A percentile compares a stretch with the other conserved stretches of the same genome.
These are phyloP conservation scores for Pleurotus tuber-regium DNA, from an alignment of 768 basidiomycete species.

Conservation along the genomic window DNA sequence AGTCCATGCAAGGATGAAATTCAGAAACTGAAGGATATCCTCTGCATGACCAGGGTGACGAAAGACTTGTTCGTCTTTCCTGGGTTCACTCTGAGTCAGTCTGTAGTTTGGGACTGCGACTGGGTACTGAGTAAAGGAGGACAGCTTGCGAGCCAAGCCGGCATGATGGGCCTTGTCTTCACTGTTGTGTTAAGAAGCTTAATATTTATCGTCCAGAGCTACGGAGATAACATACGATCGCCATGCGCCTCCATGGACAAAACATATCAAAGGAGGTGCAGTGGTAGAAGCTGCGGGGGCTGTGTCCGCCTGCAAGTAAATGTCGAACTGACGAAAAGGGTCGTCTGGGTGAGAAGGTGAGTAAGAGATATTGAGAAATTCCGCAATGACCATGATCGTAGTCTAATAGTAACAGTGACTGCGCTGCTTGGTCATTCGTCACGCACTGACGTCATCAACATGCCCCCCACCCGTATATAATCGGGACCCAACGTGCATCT, in stretches of 20 bases:
- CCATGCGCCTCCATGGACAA: slow-evolving; percentile 88
- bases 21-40: slow-evolving; percentile 62
- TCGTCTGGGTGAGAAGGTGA: slow-evolving; percentile 20
- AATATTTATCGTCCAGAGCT: slow-evolving; percentile 1
- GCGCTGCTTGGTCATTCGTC: not conserved
- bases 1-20: slow-evolving; percentile 50
- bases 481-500: not conserved
- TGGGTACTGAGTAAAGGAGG: slow-evolving; percentile 43
- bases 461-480: slow-evolving; percentile 4
- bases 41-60: slow-evolving; percentile 70
- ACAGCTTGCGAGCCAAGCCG: slow-evolving; percentile 52
- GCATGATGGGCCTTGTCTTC: slow-evolving; percentile 70
- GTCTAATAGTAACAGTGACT: not conserved
- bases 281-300: not conserved
- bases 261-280: slow-evolving; percentile 52
- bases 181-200: slow-evolving; percentile 30
- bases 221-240: slow-evolving; percentile 48
- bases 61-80: slow-evolving; percentile 34
- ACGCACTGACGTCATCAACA: slow-evolving; percentile 8
- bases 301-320: slow-evolving; percentile 9
- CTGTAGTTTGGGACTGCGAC: slow-evolving; percentile 81
- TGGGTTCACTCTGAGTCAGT: slow-evolving; percentile 49
- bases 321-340: slow-evolving; percentile 49
- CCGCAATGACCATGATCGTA: slow-evolving; percentile 19
- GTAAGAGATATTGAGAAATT: slow-evolving; percentile 39